Percentiles rank a stretch among this genome's conserved stretches.
Conservation (phyloP, 768 basidiomycete species). For the Porphyrellus cyaneotinctus region DNA sequence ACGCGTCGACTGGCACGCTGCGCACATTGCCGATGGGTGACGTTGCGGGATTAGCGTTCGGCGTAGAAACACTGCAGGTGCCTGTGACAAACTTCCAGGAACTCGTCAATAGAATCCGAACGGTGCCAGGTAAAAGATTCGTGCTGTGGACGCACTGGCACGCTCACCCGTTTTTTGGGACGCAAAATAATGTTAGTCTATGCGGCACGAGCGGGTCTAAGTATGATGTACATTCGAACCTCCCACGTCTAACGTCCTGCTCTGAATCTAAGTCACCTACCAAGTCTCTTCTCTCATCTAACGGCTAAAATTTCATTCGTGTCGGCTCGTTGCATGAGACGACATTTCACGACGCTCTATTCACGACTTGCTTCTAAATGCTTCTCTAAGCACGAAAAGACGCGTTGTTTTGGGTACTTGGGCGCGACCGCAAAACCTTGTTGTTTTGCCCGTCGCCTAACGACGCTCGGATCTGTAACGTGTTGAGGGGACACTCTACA, state of each 20-base stretch:
- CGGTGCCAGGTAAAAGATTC: too few relatives aligned
- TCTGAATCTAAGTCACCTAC: not conserved
- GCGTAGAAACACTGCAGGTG: too few relatives aligned
- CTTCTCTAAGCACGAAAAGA: slow-evolving; percentile 57
- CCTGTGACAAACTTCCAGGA: too few relatives aligned
- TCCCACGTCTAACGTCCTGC: not conserved
- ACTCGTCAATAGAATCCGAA: too few relatives aligned
- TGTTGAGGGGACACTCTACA: not conserved
- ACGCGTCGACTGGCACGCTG: slow-evolving; percentile 17
- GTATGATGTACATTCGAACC: not conserved
- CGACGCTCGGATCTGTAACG: slow-evolving; percentile 45
- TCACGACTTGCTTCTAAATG: slow-evolving; percentile 27
- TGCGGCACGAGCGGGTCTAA: too few relatives aligned
- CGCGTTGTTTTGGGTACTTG: slow-evolving; percentile 52
- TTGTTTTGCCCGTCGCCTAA: slow-evolving; percentile 56
- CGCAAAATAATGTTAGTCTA: too few relatives aligned
- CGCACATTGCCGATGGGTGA: slow-evolving; percentile 5
- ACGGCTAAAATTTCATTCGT: not conserved
- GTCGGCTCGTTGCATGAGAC: too few relatives aligned
- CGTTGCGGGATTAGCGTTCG: not conserved
- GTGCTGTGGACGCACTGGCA: too few relatives aligned
- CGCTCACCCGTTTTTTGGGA: too few relatives aligned
- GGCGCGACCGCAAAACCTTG: slow-evolving; percentile 51
- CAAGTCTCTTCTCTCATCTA: not conserved
- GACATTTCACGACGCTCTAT: not conserved